Evolutionary conservation across 2,329 filamentous ascomycete genomes (phyloP).

Genomic region (Fulvia fulva): DNA sequence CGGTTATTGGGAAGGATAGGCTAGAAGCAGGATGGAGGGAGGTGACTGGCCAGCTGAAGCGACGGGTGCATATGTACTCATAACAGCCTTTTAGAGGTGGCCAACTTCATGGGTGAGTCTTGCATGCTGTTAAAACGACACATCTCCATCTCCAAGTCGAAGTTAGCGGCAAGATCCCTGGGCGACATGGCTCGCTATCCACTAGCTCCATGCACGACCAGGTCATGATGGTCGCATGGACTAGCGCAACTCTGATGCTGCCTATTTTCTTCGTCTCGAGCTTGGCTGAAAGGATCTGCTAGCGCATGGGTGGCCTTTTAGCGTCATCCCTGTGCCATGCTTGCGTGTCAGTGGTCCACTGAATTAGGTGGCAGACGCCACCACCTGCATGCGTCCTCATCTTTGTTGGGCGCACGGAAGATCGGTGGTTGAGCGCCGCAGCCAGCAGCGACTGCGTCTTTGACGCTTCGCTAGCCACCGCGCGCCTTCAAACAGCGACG

Average conservation of each 20-base stretch:
- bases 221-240: constrained; percentile 20
- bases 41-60: constrained; percentile 13
- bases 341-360: constrained; percentile 20
- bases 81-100: constrained; percentile 17
- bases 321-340: constrained; percentile 7
- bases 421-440: constrained; percentile 10
- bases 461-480: constrained; percentile 2
- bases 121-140: constrained; percentile 23
- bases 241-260: constrained; percentile 8
- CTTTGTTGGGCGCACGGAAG: constrained; percentile 7
- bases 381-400: constrained; percentile 5
- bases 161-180: constrained; percentile 23
- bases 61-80: constrained; percentile 16
- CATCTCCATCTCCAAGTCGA: constrained; percentile 19
- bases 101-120: constrained; percentile 10
- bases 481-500: constrained; percentile 4
- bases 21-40: constrained; percentile 7
- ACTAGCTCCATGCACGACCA: constrained; percentile 21
- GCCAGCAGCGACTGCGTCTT: constrained; percentile 4
- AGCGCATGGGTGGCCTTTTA: constrained; percentile 8
- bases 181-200: constrained; percentile 18
- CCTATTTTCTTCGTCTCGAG: constrained; percentile 12
- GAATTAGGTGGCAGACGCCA: constrained; percentile 10
- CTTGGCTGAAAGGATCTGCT: constrained; percentile 13
- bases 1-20: constrained; percentile 18